These are phyloP conservation scores for Pisolithus thermaeus DNA, from an alignment of 1,284 basidiomycete species.

Conservation along the genomic window DNA sequence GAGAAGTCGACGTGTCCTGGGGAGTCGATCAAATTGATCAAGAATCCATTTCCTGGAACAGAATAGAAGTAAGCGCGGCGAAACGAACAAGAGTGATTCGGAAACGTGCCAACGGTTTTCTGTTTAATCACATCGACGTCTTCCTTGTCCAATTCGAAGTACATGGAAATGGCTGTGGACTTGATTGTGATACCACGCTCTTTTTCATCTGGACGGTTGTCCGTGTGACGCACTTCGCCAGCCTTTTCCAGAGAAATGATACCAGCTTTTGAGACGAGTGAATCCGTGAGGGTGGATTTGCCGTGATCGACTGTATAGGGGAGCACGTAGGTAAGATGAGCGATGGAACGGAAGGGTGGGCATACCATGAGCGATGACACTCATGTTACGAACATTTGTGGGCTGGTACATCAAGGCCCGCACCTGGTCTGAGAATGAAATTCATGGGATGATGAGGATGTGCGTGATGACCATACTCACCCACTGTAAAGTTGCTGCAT, in stretches of 20 bases:
- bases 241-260: slow-evolving; percentile 96
- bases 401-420: slow-evolving; percentile 85
- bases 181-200: slow-evolving; percentile 99
- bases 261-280: slow-evolving; percentile 98
- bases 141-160: slow-evolving; percentile 94
- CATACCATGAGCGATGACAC: slow-evolving; percentile 91
- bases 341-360: slow-evolving; percentile 14
- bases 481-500: slow-evolving; percentile 81
- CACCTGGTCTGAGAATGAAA: slow-evolving; percentile 66
- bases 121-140: slow-evolving; percentile 84
- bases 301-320: slow-evolving; percentile 87
- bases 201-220: slow-evolving; percentile 98
- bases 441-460: slow-evolving; percentile 2
- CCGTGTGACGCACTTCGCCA: slow-evolving; percentile 96
- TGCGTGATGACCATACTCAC: slow-evolving; percentile 39
- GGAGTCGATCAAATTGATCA: slow-evolving; percentile 99
- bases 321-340: slow-evolving; percentile 14
- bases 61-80: slow-evolving; percentile 11
- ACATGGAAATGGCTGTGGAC: slow-evolving; percentile 99
- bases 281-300: slow-evolving; percentile 99
- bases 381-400: slow-evolving; percentile 98
- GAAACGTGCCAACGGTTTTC: slow-evolving; percentile 75
- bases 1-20: slow-evolving; percentile 99
- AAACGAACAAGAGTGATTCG: slow-evolving; percentile 4
- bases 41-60: slow-evolving; percentile 82